Base-by-base conservation (phyloP, 192 early-diverging fungal genomes). In the Coemansia sp. region DNA sequence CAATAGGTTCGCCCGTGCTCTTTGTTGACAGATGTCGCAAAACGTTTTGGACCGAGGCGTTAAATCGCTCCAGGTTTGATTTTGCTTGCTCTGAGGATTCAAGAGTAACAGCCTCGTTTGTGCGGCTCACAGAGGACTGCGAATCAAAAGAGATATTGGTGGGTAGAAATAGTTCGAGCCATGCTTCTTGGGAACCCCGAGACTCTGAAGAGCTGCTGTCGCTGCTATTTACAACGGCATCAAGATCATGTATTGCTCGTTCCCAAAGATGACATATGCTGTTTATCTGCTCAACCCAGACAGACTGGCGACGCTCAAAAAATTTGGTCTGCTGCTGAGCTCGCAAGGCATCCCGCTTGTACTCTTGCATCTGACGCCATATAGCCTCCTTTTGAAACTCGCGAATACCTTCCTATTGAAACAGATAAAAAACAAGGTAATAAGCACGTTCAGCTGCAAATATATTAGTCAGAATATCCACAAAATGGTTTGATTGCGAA, bases 371-470 rank as follows among this genome's bases (percentile, higher is more conserved):
- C 56, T 88, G 85, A 20, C 87, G 69, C 83, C 84, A 89, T 48
- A 89, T 89, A 38, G 87, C 87, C 10, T 89, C 87, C 61, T 89
- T 89, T 74, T 88, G 87, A 62, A 86, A 89, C 60, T 75, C 67
- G 58, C 78, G 78, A 52, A 81, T 81, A 54, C 69, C 64, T 4
- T 72, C 78, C 78, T 81, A 81, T 64, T 18, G 3, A 7, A 20
- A 29, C 45, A n/a, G 52, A 67, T 11, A 22, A 31, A 11, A 10
- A 14, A 12, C 20, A 33, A 16, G 12, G 32, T 17, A 32, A 40
- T n/a, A n/a, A n/a, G n/a, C n/a, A n/a, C n/a, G n/a, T n/a, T n/a
- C n/a, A n/a, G n/a, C n/a, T n/a, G n/a, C n/a, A n/a, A n/a, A n/a
- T n/a, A n/a, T n/a, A n/a, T n/a, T n/a, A 10, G 25, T 38, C 18